Evolutionary conservation across 352 stramenopile species (phyloP).

Genomic region (Plasmopara viticola): DNA sequence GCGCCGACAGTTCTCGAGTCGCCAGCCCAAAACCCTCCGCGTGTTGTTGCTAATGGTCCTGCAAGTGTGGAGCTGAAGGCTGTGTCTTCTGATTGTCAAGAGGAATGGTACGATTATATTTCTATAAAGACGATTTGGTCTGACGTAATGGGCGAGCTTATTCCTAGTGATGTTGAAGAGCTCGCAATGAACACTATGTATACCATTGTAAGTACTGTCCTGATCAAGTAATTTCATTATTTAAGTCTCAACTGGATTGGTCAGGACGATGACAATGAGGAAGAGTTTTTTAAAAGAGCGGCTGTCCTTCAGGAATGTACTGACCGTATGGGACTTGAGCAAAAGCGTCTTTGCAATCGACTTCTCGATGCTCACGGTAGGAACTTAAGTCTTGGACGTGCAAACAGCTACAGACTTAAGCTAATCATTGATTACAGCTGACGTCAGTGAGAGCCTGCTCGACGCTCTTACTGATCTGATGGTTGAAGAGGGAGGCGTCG

Average conservation of each 20-base stretch:
- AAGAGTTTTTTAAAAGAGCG: conserved; percentile 21
- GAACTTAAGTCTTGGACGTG: not conserved
- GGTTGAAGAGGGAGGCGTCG: conserved; percentile 35
- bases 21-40: not conserved
- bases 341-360: conserved; percentile 20
- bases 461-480: conserved; percentile 38
- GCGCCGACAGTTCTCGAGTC: too few species aligned
- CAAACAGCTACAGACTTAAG: conserved; percentile 4
- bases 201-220: conserved; percentile 12
- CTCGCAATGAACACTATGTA: conserved; percentile 17
- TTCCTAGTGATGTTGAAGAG: conserved; percentile 17
- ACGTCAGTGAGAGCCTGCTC: conserved; percentile 36
- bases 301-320: conserved; percentile 21
- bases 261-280: conserved; percentile 28
- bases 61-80: not conserved
- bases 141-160: not conserved
- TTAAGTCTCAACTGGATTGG: not conserved
- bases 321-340: conserved; percentile 19
- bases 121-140: not conserved
- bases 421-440: conserved; percentile 17
- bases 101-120: conserved; percentile 19
- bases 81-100: conserved; percentile 11
- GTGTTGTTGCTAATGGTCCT: not conserved
- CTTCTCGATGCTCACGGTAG: conserved; percentile 36
- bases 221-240: not conserved